Evolutionary conservation across 257 asterid species (phyloP).

Genomic region (Orobanche coerulescens): DNA sequence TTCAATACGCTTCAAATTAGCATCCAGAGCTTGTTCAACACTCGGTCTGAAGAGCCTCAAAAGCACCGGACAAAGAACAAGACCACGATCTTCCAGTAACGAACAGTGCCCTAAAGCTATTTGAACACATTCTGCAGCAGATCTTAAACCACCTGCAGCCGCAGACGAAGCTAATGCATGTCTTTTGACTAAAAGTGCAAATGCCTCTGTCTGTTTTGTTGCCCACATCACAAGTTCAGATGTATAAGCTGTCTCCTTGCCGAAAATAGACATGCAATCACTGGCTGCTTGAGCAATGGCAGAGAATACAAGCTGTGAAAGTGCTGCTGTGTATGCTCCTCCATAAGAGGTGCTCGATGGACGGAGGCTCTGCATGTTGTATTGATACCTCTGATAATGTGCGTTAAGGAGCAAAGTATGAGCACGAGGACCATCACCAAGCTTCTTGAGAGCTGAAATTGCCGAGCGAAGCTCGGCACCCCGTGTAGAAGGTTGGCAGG

Average conservation of each 20-base stretch:
- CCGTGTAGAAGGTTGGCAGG: conserved; percentile 93
- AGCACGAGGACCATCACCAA: conserved; percentile 98
- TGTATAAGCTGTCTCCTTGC: conserved; percentile 82
- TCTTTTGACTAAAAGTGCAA: conserved; percentile 79
- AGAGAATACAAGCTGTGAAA: conserved; percentile 92
- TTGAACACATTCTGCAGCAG: conserved; percentile 99
- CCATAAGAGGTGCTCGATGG: conserved; percentile 97
- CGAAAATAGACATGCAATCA: conserved; percentile 78
- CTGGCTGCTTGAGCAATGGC: conserved; percentile 94
- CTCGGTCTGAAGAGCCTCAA: conserved; percentile 89
- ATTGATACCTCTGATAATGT: conserved; percentile 86
- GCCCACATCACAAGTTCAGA: conserved; percentile 99
- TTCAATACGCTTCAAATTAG: conserved; percentile 92
- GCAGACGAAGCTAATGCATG: conserved; percentile 98
- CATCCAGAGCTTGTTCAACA: conserved; percentile 96
- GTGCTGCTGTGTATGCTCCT: conserved; percentile 96
- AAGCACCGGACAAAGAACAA: conserved; percentile 92
- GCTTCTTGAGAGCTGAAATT: conserved; percentile 83
- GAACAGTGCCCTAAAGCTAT: conserved; percentile 97
- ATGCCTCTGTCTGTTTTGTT: conserved; percentile 84
- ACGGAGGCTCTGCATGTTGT: conserved; percentile 89
- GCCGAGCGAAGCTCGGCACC: conserved; percentile 96
- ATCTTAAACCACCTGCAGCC: conserved; percentile 97
- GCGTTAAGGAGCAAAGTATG: conserved; percentile 87
- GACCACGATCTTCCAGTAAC: conserved; percentile 87